phyloP scores from a whole-genome alignment of 2,329 filamentous ascomycete genomes.

The Pseudocercospora macadamiae region DNA sequence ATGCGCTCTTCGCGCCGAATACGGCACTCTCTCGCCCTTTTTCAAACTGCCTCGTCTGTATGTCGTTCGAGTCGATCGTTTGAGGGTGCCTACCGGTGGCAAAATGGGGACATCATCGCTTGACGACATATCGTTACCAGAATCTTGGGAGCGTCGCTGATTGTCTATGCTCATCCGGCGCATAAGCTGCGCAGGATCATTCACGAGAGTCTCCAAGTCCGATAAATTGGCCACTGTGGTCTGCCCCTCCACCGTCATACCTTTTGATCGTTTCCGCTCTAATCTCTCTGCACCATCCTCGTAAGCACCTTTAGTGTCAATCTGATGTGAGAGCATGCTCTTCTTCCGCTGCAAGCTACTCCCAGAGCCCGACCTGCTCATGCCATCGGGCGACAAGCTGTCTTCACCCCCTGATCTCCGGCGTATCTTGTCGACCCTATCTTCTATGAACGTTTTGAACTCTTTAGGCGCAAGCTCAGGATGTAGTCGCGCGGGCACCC shows the following conservation, averaged over 20 bases:
- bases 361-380: slow-evolving; percentile 58
- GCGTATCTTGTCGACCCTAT: slow-evolving; percentile 86
- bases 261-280: slow-evolving; percentile 69
- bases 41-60: slow-evolving; percentile 87
- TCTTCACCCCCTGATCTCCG: slow-evolving; percentile 73
- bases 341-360: slow-evolving; percentile 80
- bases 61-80: slow-evolving; percentile 87
- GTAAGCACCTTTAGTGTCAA: slow-evolving; percentile 76
- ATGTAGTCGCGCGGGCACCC: slow-evolving; percentile 93
- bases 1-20: slow-evolving; percentile 70
- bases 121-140: slow-evolving; percentile 42
- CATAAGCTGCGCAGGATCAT: slow-evolving; percentile 73
- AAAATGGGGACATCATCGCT: slow-evolving; percentile 83
- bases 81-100: slow-evolving; percentile 73
- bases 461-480: slow-evolving; percentile 93
- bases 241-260: slow-evolving; percentile 52
- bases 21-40: slow-evolving; percentile 73
- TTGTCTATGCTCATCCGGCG: slow-evolving; percentile 66
- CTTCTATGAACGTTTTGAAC: slow-evolving; percentile 95
- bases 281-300: slow-evolving; percentile 81
- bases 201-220: slow-evolving; percentile 78
- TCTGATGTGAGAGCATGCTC: slow-evolving; percentile 91
- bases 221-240: slow-evolving; percentile 64
- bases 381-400: slow-evolving; percentile 61
- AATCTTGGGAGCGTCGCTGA: slow-evolving; percentile 39